Evolutionary conservation across 148 eudicot species (phyloP).

Genomic region (Simmondsia chinensis): DNA sequence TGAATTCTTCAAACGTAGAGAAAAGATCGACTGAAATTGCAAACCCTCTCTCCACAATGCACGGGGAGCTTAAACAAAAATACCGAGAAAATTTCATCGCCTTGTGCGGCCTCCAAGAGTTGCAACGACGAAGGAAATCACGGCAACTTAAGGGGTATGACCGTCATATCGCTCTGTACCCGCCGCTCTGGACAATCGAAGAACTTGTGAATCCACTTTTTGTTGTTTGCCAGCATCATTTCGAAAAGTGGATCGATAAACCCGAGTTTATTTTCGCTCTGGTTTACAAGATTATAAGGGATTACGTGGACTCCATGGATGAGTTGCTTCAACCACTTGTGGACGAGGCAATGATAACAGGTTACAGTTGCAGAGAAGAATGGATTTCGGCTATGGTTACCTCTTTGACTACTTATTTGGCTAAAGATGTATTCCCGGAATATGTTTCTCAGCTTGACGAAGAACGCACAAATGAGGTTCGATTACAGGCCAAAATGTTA

Average conservation of each 20-base stretch:
- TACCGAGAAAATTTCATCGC: conserved; percentile 79
- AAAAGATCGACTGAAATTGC: conserved; percentile 30
- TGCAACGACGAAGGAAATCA: conserved; percentile 69
- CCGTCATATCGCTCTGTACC: conserved; percentile 38
- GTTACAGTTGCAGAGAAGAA: conserved; percentile 95
- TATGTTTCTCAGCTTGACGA: conserved; percentile 51
- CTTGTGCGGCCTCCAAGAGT: conserved; percentile 70
- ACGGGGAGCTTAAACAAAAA: conserved; percentile 62
- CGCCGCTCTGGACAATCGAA: conserved; percentile 94
- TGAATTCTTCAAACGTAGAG: conserved; percentile 39
- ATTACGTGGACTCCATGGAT: conserved; percentile 83
- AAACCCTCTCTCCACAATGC: conserved; percentile 75
- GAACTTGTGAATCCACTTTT: conserved; percentile 85
- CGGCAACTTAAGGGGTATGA: conserved; percentile 74
- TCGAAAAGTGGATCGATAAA: conserved; percentile 76
- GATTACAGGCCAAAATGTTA: conserved; percentile 43
- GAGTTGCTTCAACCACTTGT: conserved; percentile 88
- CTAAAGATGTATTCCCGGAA: conserved; percentile 70
- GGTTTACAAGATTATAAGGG: conserved; percentile 70
- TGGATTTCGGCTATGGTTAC: conserved; percentile 86
- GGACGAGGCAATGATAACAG: conserved; percentile 90
- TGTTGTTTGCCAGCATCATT: conserved; percentile 70
- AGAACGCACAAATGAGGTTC: conserved; percentile 34
- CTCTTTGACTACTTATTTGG: conserved; percentile 72
- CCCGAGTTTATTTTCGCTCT: conserved; percentile 94